These are phyloP conservation scores for Clohesyomyces aquaticus DNA, from an alignment of 495 filamentous ascomycete genomes.

Conservation along the genomic window DNA sequence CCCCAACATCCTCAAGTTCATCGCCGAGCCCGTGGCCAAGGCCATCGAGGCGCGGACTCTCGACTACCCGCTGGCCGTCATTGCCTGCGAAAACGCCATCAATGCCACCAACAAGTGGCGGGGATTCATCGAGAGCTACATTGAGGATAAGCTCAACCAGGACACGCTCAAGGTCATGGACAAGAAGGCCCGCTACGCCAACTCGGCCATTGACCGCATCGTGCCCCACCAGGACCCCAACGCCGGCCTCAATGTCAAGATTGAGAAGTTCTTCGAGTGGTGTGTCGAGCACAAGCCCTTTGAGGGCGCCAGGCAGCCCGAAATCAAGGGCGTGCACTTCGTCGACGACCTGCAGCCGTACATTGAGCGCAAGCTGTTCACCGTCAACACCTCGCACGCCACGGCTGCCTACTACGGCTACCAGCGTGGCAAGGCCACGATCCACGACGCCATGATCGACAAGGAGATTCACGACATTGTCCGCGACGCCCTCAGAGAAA, in stretches of 20 bases:
- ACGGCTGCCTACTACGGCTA: conserved; percentile 97
- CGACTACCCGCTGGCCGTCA: conserved; percentile 79
- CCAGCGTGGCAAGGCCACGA: conserved; percentile 76
- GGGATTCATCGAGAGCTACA: conserved; percentile 75
- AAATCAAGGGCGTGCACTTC: conserved; percentile 87
- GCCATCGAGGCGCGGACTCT: conserved; percentile 76
- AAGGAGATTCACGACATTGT: conserved; percentile 73
- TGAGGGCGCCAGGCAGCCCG: conserved; percentile 60
- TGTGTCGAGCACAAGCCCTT: conserved; percentile 88
- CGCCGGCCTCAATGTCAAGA: conserved; percentile 83
- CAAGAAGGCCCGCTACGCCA: conserved; percentile 70
- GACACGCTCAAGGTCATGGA: conserved; percentile 49
- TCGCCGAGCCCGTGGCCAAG: conserved; percentile 90
- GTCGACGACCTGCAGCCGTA: conserved; percentile 89
- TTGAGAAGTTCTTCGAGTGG: conserved; percentile 99
- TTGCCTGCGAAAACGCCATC: conserved; percentile 97
- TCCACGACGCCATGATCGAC: conserved; percentile 80
- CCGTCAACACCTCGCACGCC: conserved; percentile 97
- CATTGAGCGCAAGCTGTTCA: conserved; percentile 99
- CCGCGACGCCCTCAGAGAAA: conserved; percentile 75
- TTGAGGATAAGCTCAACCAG: conserved; percentile 63
- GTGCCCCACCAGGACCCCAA: conserved; percentile 83
- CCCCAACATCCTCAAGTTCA: conserved; percentile 92
- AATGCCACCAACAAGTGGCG: conserved; percentile 84
- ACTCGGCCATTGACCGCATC: conserved; percentile 97